phyloP scores from a whole-genome alignment of 1,284 basidiomycete genomes.

The Puccinia coronata region DNA sequence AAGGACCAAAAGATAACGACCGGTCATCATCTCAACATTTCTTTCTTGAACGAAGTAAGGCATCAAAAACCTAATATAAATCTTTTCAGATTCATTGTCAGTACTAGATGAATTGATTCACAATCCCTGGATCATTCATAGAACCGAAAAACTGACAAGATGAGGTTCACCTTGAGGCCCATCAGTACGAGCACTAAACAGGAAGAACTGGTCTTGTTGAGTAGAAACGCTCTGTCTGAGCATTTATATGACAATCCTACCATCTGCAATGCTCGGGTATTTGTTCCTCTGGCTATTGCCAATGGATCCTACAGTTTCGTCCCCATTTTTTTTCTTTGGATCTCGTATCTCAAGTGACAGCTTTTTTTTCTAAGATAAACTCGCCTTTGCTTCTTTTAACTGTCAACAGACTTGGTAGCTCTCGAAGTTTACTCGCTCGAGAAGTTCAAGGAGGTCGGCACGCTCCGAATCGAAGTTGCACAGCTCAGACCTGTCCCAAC shows the following conservation, averaged over 20 bases:
- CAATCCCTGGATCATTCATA: background rate
- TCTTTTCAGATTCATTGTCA: too few species aligned
- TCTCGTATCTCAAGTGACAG: background rate
- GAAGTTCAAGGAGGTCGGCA: background rate
- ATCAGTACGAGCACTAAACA: background rate
- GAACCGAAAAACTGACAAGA: conserved; percentile 17
- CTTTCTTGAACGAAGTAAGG: conserved; percentile 7
- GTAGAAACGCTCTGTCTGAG: conserved; percentile 3
- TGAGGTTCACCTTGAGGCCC: conserved; percentile 14
- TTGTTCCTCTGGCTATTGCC: conserved; percentile 19
- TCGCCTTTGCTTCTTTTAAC: background rate
- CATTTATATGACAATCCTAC: background rate
- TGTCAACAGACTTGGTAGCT: conserved; percentile 10
- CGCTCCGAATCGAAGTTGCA: conserved; percentile 8
- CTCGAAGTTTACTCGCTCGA: conserved; percentile 5
- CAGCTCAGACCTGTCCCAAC: background rate
- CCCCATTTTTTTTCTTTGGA: background rate
- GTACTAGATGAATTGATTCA: background rate
- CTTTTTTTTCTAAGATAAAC: background rate
- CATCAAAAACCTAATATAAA: background rate
- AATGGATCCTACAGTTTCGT: conserved; percentile 28
- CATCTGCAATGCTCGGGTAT: conserved; percentile 22
- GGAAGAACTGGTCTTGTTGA: background rate
- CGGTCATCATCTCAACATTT: conserved; percentile 33
- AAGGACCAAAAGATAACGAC: conserved; percentile 22